Percentiles rank a stretch among this genome's conserved stretches.
phyloP scores from a whole-genome alignment of 2,329 filamentous ascomycete genomes.

The Keithomyces neogunnii region DNA sequence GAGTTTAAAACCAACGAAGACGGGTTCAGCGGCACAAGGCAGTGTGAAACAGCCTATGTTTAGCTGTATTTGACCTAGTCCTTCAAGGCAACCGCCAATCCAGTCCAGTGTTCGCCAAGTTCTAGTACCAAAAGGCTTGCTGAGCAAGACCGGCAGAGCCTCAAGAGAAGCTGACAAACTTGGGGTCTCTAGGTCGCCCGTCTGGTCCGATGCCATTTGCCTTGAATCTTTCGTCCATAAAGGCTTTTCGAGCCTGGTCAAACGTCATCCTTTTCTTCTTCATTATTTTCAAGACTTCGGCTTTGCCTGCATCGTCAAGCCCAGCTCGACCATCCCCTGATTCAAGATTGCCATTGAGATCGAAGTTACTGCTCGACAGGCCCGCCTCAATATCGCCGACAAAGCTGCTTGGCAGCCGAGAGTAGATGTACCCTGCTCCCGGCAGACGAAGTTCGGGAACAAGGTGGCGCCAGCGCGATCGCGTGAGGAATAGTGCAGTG shows the following conservation, averaged over 20 bases:
- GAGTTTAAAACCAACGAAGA: too few species aligned
- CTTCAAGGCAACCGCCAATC: background rate
- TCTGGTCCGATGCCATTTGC: slow-evolving; percentile 85
- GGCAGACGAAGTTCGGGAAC: slow-evolving; percentile 52
- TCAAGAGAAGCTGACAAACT: slow-evolving; percentile 79
- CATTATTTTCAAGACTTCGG: slow-evolving; percentile 84
- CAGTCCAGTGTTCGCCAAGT: background rate
- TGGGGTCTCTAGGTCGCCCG: slow-evolving; percentile 80
- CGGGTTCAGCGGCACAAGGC: too few species aligned
- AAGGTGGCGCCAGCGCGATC: slow-evolving; percentile 64
- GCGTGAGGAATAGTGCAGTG: slow-evolving; percentile 74
- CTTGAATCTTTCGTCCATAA: slow-evolving; percentile 77
- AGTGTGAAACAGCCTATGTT: too few species aligned
- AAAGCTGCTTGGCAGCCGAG: slow-evolving; percentile 69
- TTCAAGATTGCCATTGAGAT: slow-evolving; percentile 71
- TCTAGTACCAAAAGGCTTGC: background rate
- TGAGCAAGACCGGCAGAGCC: background rate
- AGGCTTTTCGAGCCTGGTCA: slow-evolving; percentile 81
- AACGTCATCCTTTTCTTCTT: slow-evolving; percentile 74
- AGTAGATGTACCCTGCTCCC: slow-evolving; percentile 59
- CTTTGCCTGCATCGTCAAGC: slow-evolving; percentile 71
- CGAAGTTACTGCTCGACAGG: slow-evolving; percentile 74
- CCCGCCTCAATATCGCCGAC: slow-evolving; percentile 80
- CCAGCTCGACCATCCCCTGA: slow-evolving; percentile 71
- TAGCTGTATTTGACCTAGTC: too few species aligned